Percentiles rank a stretch among this genome's conserved stretches.
Evolutionary conservation across 139 green algal genomes (phyloP).

Genomic region (Mychonastes homosphaera): DNA sequence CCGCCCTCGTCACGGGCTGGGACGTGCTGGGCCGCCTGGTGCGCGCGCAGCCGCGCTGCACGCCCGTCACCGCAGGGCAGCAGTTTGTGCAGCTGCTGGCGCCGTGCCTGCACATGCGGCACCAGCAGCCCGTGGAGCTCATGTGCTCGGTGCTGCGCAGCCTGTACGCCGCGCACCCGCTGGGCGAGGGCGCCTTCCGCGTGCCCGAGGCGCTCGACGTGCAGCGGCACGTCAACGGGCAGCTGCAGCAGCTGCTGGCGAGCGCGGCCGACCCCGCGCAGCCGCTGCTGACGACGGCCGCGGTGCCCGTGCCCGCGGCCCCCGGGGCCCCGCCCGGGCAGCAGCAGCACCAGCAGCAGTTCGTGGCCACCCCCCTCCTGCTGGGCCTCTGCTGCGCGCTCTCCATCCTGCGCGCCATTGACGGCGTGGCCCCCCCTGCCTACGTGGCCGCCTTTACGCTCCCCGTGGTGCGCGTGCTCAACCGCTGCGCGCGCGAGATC

Average conservation of each 20-base stretch:
- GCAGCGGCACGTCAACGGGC: slow-evolving; percentile 13
- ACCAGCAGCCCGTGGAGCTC: slow-evolving; percentile 16
- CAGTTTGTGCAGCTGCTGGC: slow-evolving; percentile 25
- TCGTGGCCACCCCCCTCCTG: slow-evolving; percentile 4
- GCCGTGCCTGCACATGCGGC: slow-evolving; percentile 20
- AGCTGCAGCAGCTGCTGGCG: slow-evolving; percentile 21
- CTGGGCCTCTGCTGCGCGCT: slow-evolving; percentile 28
- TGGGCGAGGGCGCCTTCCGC: too few species aligned
- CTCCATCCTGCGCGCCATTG: slow-evolving; percentile 20
- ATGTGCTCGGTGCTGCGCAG: slow-evolving; percentile 25
- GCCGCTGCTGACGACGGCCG: slow-evolving; percentile 3
- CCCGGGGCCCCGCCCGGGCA: not conserved
- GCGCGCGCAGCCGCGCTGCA: slow-evolving; percentile 14
- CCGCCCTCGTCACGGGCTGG: slow-evolving; percentile 13
- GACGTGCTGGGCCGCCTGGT: slow-evolving; percentile 23
- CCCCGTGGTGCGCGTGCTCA: slow-evolving; percentile 51
- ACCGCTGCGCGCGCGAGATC: slow-evolving; percentile 37
- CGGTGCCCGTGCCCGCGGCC: not conserved
- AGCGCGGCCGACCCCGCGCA: slow-evolving; percentile 5
- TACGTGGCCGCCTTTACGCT: slow-evolving; percentile 37
- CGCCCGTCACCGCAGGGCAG: slow-evolving; percentile 19
- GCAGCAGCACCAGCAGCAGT: not conserved
- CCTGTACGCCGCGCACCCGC: too few species aligned
- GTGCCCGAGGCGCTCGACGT: too few species aligned
- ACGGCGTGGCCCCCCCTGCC: slow-evolving; percentile 11